A percentile compares a stretch with the other conserved stretches of the same genome.
Evolutionary conservation across 352 stramenopile species (phyloP).

Genomic region (Phytophthora sansomeana): DNA sequence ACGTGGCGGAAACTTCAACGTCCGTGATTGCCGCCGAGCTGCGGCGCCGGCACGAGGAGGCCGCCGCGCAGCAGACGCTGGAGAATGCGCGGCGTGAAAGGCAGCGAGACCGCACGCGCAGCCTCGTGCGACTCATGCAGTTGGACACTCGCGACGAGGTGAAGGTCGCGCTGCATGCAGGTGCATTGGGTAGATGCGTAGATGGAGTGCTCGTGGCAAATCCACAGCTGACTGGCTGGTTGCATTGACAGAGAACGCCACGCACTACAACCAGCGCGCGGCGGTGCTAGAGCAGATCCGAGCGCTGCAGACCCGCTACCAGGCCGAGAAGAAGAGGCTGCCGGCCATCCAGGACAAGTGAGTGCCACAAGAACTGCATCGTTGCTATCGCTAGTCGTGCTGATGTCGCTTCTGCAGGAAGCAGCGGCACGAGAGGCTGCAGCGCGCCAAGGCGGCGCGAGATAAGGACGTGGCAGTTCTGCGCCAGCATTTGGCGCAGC

Average conservation of each 20-base stretch:
- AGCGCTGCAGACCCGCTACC: constrained; percentile 45
- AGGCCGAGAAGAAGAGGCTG: constrained; percentile 57
- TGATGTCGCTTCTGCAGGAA: constrained; percentile 40
- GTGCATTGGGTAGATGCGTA: constrained; percentile 24
- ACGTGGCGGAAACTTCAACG: constrained; percentile 29
- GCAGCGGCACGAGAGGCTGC: constrained; percentile 53
- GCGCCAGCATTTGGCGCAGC: constrained; percentile 33
- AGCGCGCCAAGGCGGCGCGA: constrained; percentile 43
- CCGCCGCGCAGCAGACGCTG: constrained; percentile 5
- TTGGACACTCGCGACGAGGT: constrained; percentile 50
- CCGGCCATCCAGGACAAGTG: constrained; percentile 63
- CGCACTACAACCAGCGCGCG: constrained; percentile 44
- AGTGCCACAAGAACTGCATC: constrained; percentile 4
- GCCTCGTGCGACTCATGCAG: constrained; percentile 58
- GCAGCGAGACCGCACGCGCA: constrained; percentile 54
- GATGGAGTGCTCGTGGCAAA: too few species aligned
- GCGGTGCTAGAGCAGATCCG: constrained; percentile 46
- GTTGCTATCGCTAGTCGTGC: neutral
- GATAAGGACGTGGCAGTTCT: constrained; percentile 36
- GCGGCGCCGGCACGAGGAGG: constrained; percentile 25
- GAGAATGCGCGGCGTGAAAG: constrained; percentile 30
- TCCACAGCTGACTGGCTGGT: too few species aligned
- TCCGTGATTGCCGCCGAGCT: constrained; percentile 49
- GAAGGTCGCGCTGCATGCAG: constrained; percentile 41
- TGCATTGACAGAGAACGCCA: constrained; percentile 33